phyloP scores from a whole-genome alignment of 176 grass and related monocot genomes.

The Rhynchospora pubera region DNA sequence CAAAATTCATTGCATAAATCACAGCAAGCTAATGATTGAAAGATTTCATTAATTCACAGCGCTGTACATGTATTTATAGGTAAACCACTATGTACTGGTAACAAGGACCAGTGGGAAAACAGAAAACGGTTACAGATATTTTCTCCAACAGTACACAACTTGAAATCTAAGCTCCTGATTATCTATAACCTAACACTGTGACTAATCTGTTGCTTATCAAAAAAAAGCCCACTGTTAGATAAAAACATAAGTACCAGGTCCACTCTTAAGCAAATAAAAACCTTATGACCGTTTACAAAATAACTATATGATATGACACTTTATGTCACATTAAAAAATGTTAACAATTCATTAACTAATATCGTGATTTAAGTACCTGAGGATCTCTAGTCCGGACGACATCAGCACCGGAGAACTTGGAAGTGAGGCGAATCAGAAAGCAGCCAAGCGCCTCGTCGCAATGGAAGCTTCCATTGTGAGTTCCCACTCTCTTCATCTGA shows the following conservation, averaged over 20 bases:
- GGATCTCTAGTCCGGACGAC: slow-evolving; percentile 74
- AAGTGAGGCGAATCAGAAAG: slow-evolving; percentile 92
- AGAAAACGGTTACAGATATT: too few species aligned
- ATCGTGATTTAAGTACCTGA: slow-evolving; percentile 42
- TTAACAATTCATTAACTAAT: too few species aligned
- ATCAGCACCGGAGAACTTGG: slow-evolving; percentile 69
- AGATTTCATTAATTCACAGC: too few species aligned
- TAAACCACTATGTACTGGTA: too few species aligned
- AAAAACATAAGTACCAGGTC: neutral
- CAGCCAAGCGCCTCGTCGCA: slow-evolving; percentile 99
- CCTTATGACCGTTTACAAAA: neutral
- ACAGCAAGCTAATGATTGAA: neutral
- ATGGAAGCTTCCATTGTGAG: slow-evolving; percentile 98
- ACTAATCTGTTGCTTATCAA: neutral
- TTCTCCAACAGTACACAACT: too few species aligned
- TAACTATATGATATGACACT: neutral
- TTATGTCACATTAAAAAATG: too few species aligned
- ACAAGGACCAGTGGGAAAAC: too few species aligned
- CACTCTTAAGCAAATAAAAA: neutral
- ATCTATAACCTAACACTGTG: too few species aligned
- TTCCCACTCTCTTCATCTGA: slow-evolving; percentile 64
- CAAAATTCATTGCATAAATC: neutral
- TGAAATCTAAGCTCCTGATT: too few species aligned
- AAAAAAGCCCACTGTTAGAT: neutral
- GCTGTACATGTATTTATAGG: too few species aligned